These are phyloP conservation scores for Malus domestica DNA, from an alignment of 306 rosid genomes.

Conservation along the genomic window DNA sequence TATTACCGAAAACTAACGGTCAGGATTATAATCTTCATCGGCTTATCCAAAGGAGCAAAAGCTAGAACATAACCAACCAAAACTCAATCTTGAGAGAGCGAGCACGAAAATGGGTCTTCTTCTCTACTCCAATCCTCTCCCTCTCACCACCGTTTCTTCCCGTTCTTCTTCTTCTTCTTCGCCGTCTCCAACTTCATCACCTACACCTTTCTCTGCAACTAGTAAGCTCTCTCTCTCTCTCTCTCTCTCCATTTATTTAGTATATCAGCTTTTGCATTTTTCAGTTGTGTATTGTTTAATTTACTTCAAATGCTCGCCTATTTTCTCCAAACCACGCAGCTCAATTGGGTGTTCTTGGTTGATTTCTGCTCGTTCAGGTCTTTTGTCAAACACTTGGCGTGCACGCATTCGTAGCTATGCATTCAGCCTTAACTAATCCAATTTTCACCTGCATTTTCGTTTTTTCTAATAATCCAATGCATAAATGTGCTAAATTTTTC, in stretches of 20 bases:
- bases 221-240: constrained; percentile 28
- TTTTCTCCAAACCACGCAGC: background rate
- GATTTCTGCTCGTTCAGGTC: background rate
- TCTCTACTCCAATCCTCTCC: constrained; percentile 42
- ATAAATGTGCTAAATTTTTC: background rate
- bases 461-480: background rate
- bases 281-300: background rate
- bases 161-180: constrained; percentile 23
- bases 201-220: constrained; percentile 15
- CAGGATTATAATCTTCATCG: background rate
- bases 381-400: constrained; percentile 1
- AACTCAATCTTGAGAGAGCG: background rate
- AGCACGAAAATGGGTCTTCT: constrained; percentile 42
- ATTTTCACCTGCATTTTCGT: background rate
- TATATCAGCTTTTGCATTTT: background rate
- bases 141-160: constrained; percentile 22
- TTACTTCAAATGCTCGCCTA: background rate
- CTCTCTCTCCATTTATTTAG: background rate
- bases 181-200: constrained; percentile 1
- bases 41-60: constrained; percentile 15
- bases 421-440: background rate
- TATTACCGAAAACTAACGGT: background rate
- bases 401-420: background rate
- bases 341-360: background rate
- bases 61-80: background rate